phyloP scores from a whole-genome alignment of 345 rosid species.

The Microcos paniculata region DNA sequence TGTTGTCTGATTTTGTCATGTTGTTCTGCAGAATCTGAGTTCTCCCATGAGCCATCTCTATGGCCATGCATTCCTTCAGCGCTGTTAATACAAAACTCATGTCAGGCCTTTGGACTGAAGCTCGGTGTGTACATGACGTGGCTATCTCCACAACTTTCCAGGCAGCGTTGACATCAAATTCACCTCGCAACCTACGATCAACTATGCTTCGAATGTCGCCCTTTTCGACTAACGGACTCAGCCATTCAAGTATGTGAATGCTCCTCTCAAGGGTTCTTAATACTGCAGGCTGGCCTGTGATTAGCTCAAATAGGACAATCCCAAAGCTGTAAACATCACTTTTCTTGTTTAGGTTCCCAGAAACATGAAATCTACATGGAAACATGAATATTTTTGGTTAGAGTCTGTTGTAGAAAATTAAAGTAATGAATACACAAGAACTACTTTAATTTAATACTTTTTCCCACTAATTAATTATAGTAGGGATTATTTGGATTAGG shows the following conservation, averaged over 20 bases:
- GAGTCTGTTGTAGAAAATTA: too few relatives aligned
- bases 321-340: too few relatives aligned
- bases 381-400: too few relatives aligned
- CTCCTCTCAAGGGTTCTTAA: background rate
- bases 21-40: background rate
- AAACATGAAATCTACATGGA: too few relatives aligned
- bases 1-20: background rate
- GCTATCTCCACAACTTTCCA: constrained; percentile 29
- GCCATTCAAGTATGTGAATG: background rate
- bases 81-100: constrained; percentile 22
- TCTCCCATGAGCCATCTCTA: constrained; percentile 12
- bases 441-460: too few relatives aligned
- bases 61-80: constrained; percentile 25
- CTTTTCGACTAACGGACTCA: constrained; percentile 18
- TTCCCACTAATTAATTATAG: too few relatives aligned
- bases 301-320: constrained; percentile 37
- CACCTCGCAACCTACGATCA: constrained; percentile 19
- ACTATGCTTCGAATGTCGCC: constrained; percentile 32
- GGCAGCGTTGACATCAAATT: constrained; percentile 18
- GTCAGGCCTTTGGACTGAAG: constrained; percentile 26
- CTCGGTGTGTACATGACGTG: background rate
- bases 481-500: too few relatives aligned
- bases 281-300: constrained; percentile 33
- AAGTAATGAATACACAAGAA: too few relatives aligned
- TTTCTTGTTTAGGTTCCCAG: too few relatives aligned